Base-by-base conservation (phyloP, 2,329 filamentous ascomycete species). In the Colletotrichum eleusines region DNA sequence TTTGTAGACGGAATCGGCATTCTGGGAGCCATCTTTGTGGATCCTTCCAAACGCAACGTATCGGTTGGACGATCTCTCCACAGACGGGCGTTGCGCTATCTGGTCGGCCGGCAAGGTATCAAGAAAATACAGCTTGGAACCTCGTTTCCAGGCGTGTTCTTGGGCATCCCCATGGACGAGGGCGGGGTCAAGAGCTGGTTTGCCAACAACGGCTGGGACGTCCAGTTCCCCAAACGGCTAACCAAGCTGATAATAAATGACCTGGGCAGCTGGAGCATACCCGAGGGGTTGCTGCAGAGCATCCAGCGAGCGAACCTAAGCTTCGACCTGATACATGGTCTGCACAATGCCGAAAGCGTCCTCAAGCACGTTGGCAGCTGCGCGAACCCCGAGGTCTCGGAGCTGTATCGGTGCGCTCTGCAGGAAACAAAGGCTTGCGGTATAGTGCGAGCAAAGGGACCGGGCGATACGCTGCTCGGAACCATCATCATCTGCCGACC, bases 41-140 rank as follows among this genome's bases (percentile, higher is more conserved):
- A 98, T 74, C 95, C 95, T 0, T 84, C 88, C 5, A 92, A 97
- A 76, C 90, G 95, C 42, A 96, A 95, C 76, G 87, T 97, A 12
- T 97, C 94, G 0, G 96, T 98, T 72, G 95, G 95, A 0, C 90
- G 94, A 74, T 97, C 94, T 0, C 87, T 98, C 2, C 95, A 98
- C 80, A 92, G 94, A 72, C 88, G 95, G 48, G 95, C 95, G 0
- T 88, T 98, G 64, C 90, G 93, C 40, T 91, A 89, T 7, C 85
- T 98, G 1, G 77, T 82, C 1, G 91, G 94, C 75, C 89, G 89
- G 60, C 88, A 90, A 48, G 91, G 90, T 2, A 87, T 97, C 76
- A 92, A 92, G 76, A 91, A 91, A 67, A 88, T 97, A 42, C 94
- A 97, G 78, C 88, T 97, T 0, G 95, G 95, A 1, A 90, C 90